Base-by-base conservation (phyloP, 164 flowering plant species). In the Vitis rotundifolia region DNA sequence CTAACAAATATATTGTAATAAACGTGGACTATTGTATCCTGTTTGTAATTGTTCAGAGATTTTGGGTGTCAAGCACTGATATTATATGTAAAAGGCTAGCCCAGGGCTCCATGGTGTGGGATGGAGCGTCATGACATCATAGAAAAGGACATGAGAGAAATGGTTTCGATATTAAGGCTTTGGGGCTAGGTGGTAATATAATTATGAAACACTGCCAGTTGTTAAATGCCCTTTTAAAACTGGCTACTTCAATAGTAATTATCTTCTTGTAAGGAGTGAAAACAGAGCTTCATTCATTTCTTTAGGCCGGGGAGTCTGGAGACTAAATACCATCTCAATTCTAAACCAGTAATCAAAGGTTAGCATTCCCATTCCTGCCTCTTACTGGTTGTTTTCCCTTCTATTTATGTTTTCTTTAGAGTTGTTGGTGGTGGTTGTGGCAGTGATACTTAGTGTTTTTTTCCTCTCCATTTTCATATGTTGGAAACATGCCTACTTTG, bases 91-190 rank as follows among this genome's bases (percentile, higher is more conserved):
- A 12, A 53, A 53, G 56, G 1, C 7, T 11, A 13, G 14, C 56
- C n/a, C 15, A 53, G n/a, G 15, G n/a, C n/a, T 53, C 56, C 14
- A 11, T 13, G 7, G n/a, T 13, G 26, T 22, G 26, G n/a, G n/a
- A 7, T 4, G 56, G 8, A n/a, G 56, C 56, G n/a, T 53, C 56
- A 67, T 57, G 54, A 48, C 63, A 58, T 49, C 63, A 68, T 29
- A 16, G 26, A 49, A 44, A 19, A 47, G 64, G 71, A 49, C 71
- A 59, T 49, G 11, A 18, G 22, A 12, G 26, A 68, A 66, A 66
- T 66, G 60, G 69, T 26, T 29, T 31, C n/a, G 11, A 63, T 49
- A 5, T n/a, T 13, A 53, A 14, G 56, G 55, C 12, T 68, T 18
- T 15, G 64, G 6, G 54, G 49, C 52, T 49, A 47, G 44, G 19